Evolutionary conservation across 2,329 filamentous ascomycete genomes (phyloP), one percentile per base, ranked within the genome.

Genomic region (Xylariaceae sp.): DNA sequence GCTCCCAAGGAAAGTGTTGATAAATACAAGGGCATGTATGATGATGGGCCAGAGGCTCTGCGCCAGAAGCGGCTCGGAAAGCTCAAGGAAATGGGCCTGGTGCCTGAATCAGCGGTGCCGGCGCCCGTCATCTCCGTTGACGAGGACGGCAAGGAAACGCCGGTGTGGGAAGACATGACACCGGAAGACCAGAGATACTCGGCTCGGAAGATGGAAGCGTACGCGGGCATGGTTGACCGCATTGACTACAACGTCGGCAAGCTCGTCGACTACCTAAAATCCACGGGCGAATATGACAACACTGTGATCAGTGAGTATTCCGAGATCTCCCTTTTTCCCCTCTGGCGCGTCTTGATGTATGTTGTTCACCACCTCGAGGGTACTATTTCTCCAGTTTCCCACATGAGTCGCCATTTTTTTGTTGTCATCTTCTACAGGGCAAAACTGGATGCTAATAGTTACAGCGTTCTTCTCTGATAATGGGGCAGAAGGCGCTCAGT

Each of bases 11-110:
- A 76, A 41, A 67, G 71, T 34, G 68, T 74, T 34, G 62, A 68
- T 8, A 73, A 78, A 47, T 82, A 81, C 57, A 66, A 65, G 19
- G 76, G 77, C 15, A 62, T 74, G 1, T 83, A 82, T 52, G 73
- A 78, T 36, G 74, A 78, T 12, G 79, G 79, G 0, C 78, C 78
- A 0, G 71, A 78, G n/a, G 73, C 64, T 0, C 65, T 82, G 16
- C 65, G 78, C 4, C 49, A 68, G 45, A 6, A 17, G 8, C 36
- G 36, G 16, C 28, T 38, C 3, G 13, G 9, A 4, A 38, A 18
- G 16, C 36, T 38, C 12, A 17, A 12, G 22, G 58, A 65, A 43
- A 56, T 59, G 42, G 65, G 60, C 1, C 55, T 55, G 3, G 43
- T 55, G 0, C 38, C 44, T 4, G 29, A 44, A 9, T 45, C 48